Percentiles rank a stretch among this genome's conserved stretches.
Conservation (phyloP, 2,329 filamentous ascomycete genomes). For the Epichloe uncinata region DNA sequence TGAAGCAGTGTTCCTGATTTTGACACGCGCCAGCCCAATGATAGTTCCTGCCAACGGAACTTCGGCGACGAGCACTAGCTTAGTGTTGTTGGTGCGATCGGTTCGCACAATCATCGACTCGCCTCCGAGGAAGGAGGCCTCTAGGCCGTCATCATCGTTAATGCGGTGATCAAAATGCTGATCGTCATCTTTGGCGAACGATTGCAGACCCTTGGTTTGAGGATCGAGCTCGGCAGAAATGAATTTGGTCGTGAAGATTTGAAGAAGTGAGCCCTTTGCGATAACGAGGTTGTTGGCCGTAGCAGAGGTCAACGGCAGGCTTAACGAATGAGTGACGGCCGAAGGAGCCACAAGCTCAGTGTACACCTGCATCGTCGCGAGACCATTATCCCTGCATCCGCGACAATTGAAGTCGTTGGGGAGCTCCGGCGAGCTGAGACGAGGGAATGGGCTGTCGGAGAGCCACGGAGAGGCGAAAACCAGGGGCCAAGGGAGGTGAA, state of each 20-base stretch:
- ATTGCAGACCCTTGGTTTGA: constrained; percentile 21
- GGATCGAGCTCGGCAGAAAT: constrained; percentile 50
- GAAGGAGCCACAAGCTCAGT: constrained; percentile 90
- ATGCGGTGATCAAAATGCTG: constrained; percentile 38
- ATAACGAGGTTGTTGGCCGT: constrained; percentile 75
- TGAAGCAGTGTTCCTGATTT: constrained; percentile 56
- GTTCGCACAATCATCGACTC: constrained; percentile 48
- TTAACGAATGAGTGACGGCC: constrained; percentile 80
- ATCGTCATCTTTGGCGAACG: constrained; percentile 24
- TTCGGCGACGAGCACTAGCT: constrained; percentile 75
- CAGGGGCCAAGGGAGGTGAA: not conserved
- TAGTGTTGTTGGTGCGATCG: constrained; percentile 54
- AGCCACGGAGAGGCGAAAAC: not conserved
- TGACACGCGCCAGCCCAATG: constrained; percentile 68
- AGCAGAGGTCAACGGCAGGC: constrained; percentile 62
- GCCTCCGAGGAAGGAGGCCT: constrained; percentile 51
- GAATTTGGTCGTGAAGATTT: constrained; percentile 68
- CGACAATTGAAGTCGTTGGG: not conserved
- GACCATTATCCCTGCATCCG: constrained; percentile 20
- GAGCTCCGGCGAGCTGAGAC: not conserved
- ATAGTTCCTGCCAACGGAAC: constrained; percentile 74
- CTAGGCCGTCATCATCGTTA: constrained; percentile 49
- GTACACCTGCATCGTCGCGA: constrained; percentile 77
- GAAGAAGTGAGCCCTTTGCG: constrained; percentile 82
- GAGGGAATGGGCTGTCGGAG: not conserved